phyloP scores from a whole-genome alignment of 768 basidiomycete species.

The Psilocybe cyanescens region DNA sequence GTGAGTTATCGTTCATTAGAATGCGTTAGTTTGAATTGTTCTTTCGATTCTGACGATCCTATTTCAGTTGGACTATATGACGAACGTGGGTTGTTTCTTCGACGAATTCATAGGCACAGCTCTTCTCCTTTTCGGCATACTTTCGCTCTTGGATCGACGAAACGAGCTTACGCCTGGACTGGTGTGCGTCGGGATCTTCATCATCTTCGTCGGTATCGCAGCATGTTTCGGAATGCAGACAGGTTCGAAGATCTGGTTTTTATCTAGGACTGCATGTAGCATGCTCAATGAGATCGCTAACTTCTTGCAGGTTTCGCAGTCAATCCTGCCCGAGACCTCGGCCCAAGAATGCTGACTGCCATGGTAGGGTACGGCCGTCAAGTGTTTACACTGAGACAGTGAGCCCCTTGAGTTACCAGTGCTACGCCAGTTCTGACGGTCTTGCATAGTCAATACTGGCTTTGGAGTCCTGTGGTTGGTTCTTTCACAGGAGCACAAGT shows the following conservation, averaged over 20 bases:
- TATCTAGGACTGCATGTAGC: background rate
- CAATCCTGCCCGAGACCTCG: constrained; percentile 68
- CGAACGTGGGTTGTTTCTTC: constrained; percentile 38
- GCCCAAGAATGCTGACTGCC: constrained; percentile 69
- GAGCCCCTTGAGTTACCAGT: constrained; percentile 19
- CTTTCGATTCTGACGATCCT: background rate
- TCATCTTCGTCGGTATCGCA: constrained; percentile 59
- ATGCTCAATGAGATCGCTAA: background rate
- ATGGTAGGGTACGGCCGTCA: constrained; percentile 68
- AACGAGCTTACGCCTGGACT: constrained; percentile 44
- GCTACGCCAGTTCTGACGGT: background rate
- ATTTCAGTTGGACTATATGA: constrained; percentile 35
- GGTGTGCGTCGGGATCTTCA: constrained; percentile 54
- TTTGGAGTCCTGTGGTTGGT: constrained; percentile 69
- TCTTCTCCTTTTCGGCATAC: constrained; percentile 53
- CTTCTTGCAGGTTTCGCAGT: constrained; percentile 49
- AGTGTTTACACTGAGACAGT: constrained; percentile 44
- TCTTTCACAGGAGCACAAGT: constrained; percentile 60
- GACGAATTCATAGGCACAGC: constrained; percentile 58
- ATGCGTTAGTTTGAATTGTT: background rate
- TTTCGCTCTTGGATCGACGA: constrained; percentile 52
- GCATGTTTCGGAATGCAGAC: constrained; percentile 64
- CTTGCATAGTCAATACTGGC: constrained; percentile 63
- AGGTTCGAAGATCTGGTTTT: constrained; percentile 23
- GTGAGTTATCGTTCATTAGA: constrained; percentile 35